These are phyloP conservation scores for Boletus reticuloceps DNA, from an alignment of 768 basidiomycete species.

Conservation along the genomic window DNA sequence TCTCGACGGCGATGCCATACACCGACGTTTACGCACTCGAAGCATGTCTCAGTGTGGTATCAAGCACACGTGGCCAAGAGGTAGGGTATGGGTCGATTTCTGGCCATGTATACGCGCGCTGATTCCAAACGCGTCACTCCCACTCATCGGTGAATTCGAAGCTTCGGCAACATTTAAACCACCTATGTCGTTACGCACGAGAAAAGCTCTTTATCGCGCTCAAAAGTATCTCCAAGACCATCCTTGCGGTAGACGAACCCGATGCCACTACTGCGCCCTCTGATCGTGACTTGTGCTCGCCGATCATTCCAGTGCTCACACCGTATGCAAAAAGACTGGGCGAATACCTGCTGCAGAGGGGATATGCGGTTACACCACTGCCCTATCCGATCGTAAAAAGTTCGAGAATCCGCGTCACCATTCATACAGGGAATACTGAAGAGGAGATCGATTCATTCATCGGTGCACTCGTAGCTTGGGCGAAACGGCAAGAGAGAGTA, in stretches of 20 bases:
- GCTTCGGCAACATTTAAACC: constrained; percentile 14
- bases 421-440: constrained; percentile 22
- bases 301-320: constrained; percentile 18
- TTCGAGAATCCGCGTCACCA: constrained; percentile 16
- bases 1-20: constrained; percentile 22
- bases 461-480: constrained; percentile 14
- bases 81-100: constrained; percentile 5
- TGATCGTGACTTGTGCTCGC: constrained; percentile 9
- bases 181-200: constrained; percentile 12
- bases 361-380: constrained; percentile 9
- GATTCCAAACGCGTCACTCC: not conserved
- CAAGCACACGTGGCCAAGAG: constrained; percentile 15
- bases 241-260: constrained; percentile 1
- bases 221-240: constrained; percentile 2
- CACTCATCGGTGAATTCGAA: not conserved
- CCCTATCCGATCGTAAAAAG: constrained; percentile 7
- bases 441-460: constrained; percentile 15
- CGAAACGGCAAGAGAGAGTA: not conserved
- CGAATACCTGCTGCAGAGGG: constrained; percentile 10
- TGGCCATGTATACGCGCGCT: not conserved
- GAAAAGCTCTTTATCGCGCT: constrained; percentile 2
- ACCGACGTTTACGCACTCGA: constrained; percentile 32
- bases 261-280: not conserved
- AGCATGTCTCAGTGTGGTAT: constrained; percentile 37
- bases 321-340: constrained; percentile 3